Base-by-base conservation (phyloP, 352 stramenopile genomes). In the Globisporangium rhizosaccharum region DNA sequence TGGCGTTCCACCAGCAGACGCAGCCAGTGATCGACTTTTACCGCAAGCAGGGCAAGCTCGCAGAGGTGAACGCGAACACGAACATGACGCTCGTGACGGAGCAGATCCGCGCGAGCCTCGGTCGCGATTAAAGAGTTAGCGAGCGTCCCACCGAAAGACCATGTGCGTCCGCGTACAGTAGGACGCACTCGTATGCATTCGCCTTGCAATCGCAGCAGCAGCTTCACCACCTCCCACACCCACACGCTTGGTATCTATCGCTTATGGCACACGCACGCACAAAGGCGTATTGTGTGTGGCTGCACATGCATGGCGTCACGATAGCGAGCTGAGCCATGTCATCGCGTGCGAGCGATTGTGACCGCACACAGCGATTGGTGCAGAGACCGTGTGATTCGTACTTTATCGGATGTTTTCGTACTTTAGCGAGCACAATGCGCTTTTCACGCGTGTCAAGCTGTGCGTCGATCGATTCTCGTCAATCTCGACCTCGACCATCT, bases 1-100 rank as follows among this genome's bases (percentile, higher is more conserved):
- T 88, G 48, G 82, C 90, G 46, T 99, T 98, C 76, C 96, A 99
- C 85, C 90, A 96, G 69, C 94, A 98, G 81, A 99, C 97, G 50
- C 82, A 97, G 64, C 96, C 97, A 7, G 97, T 99, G 56, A 92
- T 99, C 61, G 83, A 92, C 65, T 94, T 89, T 53, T 94, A 94
- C 76, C 79, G 79, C 67, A 70, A 82, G 64, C 76, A 94, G 72
- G 85, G 82, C 67, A 94, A 94, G 74, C 72, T 94, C 49, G 63
- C 80, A 3, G 77, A 88, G 17, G 93, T 98, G 46, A 90, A 98
- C 79, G 96, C 96, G 52, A 77, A 96, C 73, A 89, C 87, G 52
- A 75, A 79, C 53, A 96, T 97, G 84, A 53, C 65, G 57, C 74
- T 73, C 58, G 85, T 97, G 50, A 90, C 82, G 68, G 74, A 78